Evolutionary conservation across 73 alveolate genomes (phyloP).

Genomic region (Paramecium sexaurelia): DNA sequence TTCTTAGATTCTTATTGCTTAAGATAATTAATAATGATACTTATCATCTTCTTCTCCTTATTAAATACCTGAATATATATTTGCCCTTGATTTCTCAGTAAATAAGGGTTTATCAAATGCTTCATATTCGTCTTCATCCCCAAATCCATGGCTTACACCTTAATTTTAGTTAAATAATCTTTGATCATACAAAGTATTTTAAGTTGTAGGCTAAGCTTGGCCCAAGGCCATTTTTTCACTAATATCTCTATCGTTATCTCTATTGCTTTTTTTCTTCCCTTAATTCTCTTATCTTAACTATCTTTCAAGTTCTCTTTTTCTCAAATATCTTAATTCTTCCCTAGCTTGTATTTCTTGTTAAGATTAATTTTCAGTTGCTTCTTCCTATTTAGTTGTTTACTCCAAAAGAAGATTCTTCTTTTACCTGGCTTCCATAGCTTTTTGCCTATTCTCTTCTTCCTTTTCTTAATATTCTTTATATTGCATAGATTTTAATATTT

Average conservation of each 20-base stretch:
- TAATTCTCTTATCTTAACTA: conserved; percentile 89
- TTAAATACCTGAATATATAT: neutral
- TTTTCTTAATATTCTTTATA: conserved; percentile 84
- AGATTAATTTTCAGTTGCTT: conserved; percentile 60
- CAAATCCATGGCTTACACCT: conserved; percentile 46
- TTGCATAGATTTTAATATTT: conserved; percentile 82
- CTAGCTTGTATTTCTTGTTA: conserved; percentile 83
- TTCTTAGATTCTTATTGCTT: neutral
- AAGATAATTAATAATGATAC: neutral
- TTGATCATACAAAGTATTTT: conserved; percentile 30
- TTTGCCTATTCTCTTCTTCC: conserved; percentile 90
- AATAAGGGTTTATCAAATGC: conserved; percentile 43
- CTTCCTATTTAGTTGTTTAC: conserved; percentile 36
- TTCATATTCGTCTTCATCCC: conserved; percentile 53
- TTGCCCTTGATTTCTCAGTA: neutral
- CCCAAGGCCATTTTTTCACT: conserved; percentile 98
- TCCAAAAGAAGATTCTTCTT: conserved; percentile 68
- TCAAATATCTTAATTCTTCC: conserved; percentile 82
- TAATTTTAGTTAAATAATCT: neutral
- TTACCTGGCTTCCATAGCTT: conserved; percentile 93
- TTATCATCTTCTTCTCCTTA: conserved; percentile 18
- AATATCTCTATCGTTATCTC: conserved; percentile 97
- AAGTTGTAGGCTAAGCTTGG: conserved; percentile 75
- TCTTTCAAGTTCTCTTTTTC: conserved; percentile 93
- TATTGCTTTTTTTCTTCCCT: conserved; percentile 82